Evolutionary conservation across 345 rosid genomes (phyloP).

Genomic region (Hibiscus mutabilis): DNA sequence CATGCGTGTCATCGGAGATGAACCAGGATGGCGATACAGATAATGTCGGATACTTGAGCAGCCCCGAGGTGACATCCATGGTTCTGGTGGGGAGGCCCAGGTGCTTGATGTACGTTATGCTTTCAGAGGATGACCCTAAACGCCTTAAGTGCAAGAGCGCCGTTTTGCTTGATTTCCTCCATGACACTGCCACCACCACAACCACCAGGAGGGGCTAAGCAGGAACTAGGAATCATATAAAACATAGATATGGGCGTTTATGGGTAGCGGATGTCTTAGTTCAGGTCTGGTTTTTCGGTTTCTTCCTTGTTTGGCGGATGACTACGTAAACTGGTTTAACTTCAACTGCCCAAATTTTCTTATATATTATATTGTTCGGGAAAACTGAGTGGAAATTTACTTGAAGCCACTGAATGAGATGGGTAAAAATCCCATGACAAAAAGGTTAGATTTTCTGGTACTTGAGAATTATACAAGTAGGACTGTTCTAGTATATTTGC

Average conservation of each 20-base stretch:
- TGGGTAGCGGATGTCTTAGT: conserved; percentile 18
- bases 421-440: neutral
- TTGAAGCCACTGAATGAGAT: conserved; percentile 1
- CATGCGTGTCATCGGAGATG: conserved; percentile 82
- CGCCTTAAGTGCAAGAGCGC: conserved; percentile 91
- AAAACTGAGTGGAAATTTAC: conserved; percentile 11
- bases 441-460: conserved; percentile 4
- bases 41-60: conserved; percentile 34
- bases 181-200: conserved; percentile 26
- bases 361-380: conserved; percentile 13
- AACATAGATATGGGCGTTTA: conserved; percentile 26
- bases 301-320: conserved; percentile 28
- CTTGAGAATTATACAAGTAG: neutral
- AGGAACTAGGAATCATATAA: conserved; percentile 9
- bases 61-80: conserved; percentile 97
- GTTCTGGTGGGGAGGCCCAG: conserved; percentile 86
- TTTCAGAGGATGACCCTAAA: conserved; percentile 69
- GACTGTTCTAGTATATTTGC: neutral
- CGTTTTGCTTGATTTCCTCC: conserved; percentile 74
- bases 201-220: conserved; percentile 30
- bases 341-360: conserved; percentile 29
- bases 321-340: conserved; percentile 26
- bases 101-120: conserved; percentile 90
- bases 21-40: conserved; percentile 35
- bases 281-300: conserved; percentile 15